Base-by-base conservation (phyloP, 1,139 yeast species). In the Candida pseudoviswanathii region DNA sequence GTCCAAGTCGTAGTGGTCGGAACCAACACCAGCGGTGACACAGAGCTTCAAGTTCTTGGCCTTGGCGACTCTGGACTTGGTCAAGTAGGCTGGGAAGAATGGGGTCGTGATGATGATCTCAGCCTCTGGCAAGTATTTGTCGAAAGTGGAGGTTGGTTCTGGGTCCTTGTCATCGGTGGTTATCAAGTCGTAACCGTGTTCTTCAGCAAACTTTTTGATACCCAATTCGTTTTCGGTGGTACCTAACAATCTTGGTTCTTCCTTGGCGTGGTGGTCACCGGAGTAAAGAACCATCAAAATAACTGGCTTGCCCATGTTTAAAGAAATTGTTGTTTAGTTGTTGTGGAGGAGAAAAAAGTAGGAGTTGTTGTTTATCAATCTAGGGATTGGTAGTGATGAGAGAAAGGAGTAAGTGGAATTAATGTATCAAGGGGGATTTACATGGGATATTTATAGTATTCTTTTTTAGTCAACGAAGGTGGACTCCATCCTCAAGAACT, bases 21-120 rank as follows among this genome's bases (percentile, higher is more conserved):
- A 84, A 5, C 96, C 96, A 53, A 88, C 92, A 58, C 95, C 96
- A 6, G 95, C 95, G 47, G 94, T 88, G 59, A 87, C 75, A 55
- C 86, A 77, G 51, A 85, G 65, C 72, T 86, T 87, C 68, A 88
- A 78, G 54, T 87, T 86, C 63, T 85, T 84, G 45, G 95, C 94
- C 63, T 81, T 80, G 46, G 70, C 83, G 56, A 88, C 77, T 60
- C 95, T 77, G 59, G 82, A 85, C 52, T 74, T 73, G 47, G 86
- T 82, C 63, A 88, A 75, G 68, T 88, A 88, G 32, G 86, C 95
- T 6, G 96, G 96, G 72, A 80, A 89, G 77, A 88, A 88, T 3
- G 96, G 96, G 26, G 94, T 86, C 47, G 94, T 84, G 68, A 88
- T 87, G 61, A 88, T 80, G 49, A 88, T 73, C 58, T 88, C 95